These are phyloP conservation scores for Heliocybe sulcata DNA, from an alignment of 1,284 basidiomycete genomes.

Conservation along the genomic window DNA sequence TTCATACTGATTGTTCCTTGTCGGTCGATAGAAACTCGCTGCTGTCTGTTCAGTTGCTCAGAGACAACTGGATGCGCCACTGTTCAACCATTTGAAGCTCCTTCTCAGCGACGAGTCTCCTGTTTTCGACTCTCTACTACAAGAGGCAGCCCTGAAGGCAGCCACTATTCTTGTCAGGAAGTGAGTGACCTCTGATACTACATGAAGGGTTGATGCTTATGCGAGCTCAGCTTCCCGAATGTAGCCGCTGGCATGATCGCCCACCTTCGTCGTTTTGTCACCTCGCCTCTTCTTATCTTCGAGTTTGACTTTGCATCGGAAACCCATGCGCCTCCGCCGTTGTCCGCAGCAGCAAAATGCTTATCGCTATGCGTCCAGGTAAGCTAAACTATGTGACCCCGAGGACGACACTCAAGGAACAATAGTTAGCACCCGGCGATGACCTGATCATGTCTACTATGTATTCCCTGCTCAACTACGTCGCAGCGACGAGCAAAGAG, in stretches of 20 bases:
- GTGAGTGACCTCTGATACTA: slow-evolving; percentile 29
- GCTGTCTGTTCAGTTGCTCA: slow-evolving; percentile 79
- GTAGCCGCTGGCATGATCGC: slow-evolving; percentile 72
- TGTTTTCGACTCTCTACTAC: slow-evolving; percentile 73
- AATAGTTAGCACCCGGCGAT: slow-evolving; percentile 77
- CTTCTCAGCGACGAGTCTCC: slow-evolving; percentile 81
- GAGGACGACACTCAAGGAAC: neutral
- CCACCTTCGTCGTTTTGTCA: slow-evolving; percentile 85
- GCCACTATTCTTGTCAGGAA: slow-evolving; percentile 78
- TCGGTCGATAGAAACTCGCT: slow-evolving; percentile 66
- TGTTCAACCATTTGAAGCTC: slow-evolving; percentile 67
- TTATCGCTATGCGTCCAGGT: slow-evolving; percentile 87
- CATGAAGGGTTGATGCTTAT: neutral
- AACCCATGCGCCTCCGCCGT: slow-evolving; percentile 65
- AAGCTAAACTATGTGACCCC: slow-evolving; percentile 8
- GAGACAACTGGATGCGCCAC: slow-evolving; percentile 58
- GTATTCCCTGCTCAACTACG: slow-evolving; percentile 92
- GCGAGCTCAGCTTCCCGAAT: slow-evolving; percentile 60
- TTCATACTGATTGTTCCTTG: neutral
- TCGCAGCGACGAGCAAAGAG: slow-evolving; percentile 76
- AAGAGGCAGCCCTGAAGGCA: slow-evolving; percentile 82
- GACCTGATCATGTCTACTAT: slow-evolving; percentile 92
- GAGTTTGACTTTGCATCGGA: slow-evolving; percentile 78
- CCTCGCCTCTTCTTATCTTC: slow-evolving; percentile 83
- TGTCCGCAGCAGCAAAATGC: slow-evolving; percentile 84